Evolutionary conservation across 345 rosid species (phyloP).

Genomic region (Adansonia digitata): DNA sequence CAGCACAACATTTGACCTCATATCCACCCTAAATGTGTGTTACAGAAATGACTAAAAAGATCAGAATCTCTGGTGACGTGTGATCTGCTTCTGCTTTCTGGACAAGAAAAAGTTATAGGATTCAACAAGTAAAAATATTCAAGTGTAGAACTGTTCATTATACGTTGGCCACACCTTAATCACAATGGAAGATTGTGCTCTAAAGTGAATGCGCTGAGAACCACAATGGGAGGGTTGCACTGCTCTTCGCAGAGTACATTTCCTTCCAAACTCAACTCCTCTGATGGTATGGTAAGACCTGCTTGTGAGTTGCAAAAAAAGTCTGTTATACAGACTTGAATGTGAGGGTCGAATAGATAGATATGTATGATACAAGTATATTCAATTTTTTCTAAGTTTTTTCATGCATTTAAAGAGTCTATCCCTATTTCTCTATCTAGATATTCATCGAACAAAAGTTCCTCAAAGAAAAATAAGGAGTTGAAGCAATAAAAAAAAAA

Average conservation of each 20-base stretch:
- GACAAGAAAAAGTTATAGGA: background rate
- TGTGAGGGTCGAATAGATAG: too few relatives aligned
- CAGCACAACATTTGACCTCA: background rate
- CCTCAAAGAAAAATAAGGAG: too few relatives aligned
- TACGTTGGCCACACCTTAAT: slow-evolving; percentile 20
- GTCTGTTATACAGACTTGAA: too few relatives aligned
- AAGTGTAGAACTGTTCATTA: slow-evolving; percentile 14
- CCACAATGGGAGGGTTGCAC: slow-evolving; percentile 70
- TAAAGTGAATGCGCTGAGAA: slow-evolving; percentile 76
- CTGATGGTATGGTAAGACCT: slow-evolving; percentile 65
- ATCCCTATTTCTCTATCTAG: too few relatives aligned
- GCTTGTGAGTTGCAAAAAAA: slow-evolving; percentile 69
- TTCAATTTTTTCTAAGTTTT: too few relatives aligned
- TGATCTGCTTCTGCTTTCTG: background rate
- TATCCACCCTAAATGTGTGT: background rate
- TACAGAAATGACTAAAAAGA: too few relatives aligned
- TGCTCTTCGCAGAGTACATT: slow-evolving; percentile 67
- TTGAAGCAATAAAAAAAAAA: too few relatives aligned
- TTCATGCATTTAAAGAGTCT: too few relatives aligned
- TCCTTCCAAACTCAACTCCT: slow-evolving; percentile 71
- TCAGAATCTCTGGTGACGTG: background rate
- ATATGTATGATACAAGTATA: too few relatives aligned
- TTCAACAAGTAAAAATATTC: background rate
- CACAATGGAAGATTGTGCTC: slow-evolving; percentile 59
- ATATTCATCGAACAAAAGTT: too few relatives aligned